Evolutionary conservation across 257 asterid species (phyloP).

Genomic region (Paulownia fortunei): DNA sequence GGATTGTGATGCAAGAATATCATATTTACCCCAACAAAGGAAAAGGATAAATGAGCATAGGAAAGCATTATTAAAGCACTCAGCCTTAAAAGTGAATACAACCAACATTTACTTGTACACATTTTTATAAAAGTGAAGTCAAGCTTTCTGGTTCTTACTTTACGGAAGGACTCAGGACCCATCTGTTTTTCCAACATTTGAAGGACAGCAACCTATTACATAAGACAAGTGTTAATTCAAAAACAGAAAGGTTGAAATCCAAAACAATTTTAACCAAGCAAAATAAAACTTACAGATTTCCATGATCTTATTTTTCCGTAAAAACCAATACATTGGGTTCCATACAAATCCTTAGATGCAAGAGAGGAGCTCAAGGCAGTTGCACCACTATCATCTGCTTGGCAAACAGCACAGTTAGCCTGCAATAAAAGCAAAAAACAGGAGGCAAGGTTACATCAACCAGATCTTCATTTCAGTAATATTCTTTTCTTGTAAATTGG

Average conservation of each 20-base stretch:
- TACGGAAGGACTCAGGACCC: slow-evolving; percentile 99
- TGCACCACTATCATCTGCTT: slow-evolving; percentile 94
- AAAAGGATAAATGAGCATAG: not conserved
- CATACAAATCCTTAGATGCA: slow-evolving; percentile 89
- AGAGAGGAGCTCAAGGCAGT: slow-evolving; percentile 80
- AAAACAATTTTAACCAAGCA: slow-evolving; percentile 26
- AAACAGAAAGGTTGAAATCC: slow-evolving; percentile 9
- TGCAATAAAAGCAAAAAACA: slow-evolving; percentile 44
- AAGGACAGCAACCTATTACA: slow-evolving; percentile 84
- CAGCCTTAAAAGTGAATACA: slow-evolving; percentile 15
- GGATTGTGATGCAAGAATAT: slow-evolving; percentile 10
- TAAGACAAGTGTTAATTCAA: slow-evolving; percentile 19
- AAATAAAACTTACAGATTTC: slow-evolving; percentile 82
- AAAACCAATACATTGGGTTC: slow-evolving; percentile 91
- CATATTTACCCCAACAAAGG: slow-evolving; percentile 20
- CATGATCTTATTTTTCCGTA: slow-evolving; percentile 96
- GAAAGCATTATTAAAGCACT: slow-evolving; percentile 4
- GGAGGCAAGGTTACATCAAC: slow-evolving; percentile 22
- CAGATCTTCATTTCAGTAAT: slow-evolving; percentile 13
- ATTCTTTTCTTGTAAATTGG: slow-evolving; percentile 21
- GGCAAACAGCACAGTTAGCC: slow-evolving; percentile 97
- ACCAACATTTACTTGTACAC: slow-evolving; percentile 20
- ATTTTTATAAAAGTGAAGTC: slow-evolving; percentile 3
- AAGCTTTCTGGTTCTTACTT: slow-evolving; percentile 57
- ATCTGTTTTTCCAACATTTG: slow-evolving; percentile 99